Conservation (phyloP, 805 yeast genomes). For the Starmera amethionina region DNA sequence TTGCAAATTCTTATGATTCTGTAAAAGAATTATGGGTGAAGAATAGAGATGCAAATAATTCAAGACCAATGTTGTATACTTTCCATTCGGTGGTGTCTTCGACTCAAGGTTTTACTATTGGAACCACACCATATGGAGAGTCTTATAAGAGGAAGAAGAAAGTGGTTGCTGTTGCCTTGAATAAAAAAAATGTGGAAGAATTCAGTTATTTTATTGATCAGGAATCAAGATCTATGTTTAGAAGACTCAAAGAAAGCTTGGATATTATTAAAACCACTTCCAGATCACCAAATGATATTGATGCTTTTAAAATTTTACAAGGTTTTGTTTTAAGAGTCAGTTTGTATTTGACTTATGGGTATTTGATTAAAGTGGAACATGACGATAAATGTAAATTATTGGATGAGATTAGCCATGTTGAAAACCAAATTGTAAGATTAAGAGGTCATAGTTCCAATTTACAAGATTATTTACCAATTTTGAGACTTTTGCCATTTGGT, state of each 20-base stretch:
- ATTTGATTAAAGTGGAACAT: conserved; percentile 31
- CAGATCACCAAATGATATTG: conserved; percentile 23
- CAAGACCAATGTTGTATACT: conserved; percentile 58
- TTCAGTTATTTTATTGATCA: conserved; percentile 26
- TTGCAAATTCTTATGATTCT: conserved; percentile 56
- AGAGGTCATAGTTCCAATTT: conserved; percentile 49
- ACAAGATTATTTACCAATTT: conserved; percentile 42
- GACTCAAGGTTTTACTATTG: conserved; percentile 50
- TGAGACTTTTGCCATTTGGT: conserved; percentile 23
- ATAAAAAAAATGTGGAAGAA: conserved; percentile 24
- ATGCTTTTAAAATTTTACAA: conserved; percentile 33
- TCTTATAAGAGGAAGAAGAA: conserved; percentile 39
- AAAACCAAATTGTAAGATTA: conserved; percentile 43
- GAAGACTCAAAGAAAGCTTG: conserved; percentile 10
- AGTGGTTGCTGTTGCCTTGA: conserved; percentile 33
- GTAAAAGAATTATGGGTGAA: conserved; percentile 44
- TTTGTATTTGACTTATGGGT: conserved; percentile 42
- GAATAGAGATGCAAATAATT: conserved; percentile 43
- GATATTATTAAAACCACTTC: conserved; percentile 5
- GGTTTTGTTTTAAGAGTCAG: conserved; percentile 43
- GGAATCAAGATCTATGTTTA: conserved; percentile 24
- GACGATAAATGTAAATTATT: conserved; percentile 27
- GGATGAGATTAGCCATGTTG: conserved; percentile 45
- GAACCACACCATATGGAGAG: conserved; percentile 51
- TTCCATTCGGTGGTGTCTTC: conserved; percentile 54